Conservation (phyloP, 208 protist genomes). For the Crithidia thermophila region DNA sequence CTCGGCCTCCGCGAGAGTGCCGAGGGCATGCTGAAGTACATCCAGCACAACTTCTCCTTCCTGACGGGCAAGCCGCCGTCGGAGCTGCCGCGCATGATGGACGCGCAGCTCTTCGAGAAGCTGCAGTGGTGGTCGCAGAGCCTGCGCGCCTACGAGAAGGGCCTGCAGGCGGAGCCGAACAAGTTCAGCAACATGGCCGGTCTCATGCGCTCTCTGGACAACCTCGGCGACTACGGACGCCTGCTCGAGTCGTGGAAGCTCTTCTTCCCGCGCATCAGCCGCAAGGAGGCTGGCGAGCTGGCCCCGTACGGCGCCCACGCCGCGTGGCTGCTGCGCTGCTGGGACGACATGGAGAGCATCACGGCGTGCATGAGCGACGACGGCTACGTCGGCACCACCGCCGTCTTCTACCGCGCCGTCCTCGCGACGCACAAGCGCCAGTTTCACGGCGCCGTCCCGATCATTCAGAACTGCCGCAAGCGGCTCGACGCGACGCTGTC, state of each 20-base stretch:
- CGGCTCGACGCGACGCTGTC: constrained; percentile 95
- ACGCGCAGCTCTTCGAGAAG: constrained; percentile 95
- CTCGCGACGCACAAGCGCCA: constrained; percentile 72
- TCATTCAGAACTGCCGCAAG: constrained; percentile 92
- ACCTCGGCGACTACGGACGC: constrained; percentile 94
- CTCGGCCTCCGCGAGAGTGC: constrained; percentile 98
- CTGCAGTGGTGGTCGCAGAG: constrained; percentile 99
- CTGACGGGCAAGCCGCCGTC: constrained; percentile 70
- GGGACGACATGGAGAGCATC: constrained; percentile 94
- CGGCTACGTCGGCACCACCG: constrained; percentile 88
- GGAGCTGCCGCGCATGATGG: constrained; percentile 84
- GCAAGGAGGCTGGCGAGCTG: constrained; percentile 84
- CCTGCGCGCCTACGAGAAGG: constrained; percentile 84
- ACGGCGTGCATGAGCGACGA: constrained; percentile 88
- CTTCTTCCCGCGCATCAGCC: constrained; percentile 58
- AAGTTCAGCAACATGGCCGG: constrained; percentile 93
- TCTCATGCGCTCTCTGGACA: constrained; percentile 97
- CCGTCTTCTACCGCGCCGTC: constrained; percentile 93
- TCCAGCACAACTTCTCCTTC: constrained; percentile 90
- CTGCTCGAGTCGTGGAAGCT: constrained; percentile 85
- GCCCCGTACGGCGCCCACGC: constrained; percentile 95
- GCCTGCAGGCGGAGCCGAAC: constrained; percentile 81
- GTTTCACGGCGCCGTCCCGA: constrained; percentile 83
- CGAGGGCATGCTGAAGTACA: constrained; percentile 96
- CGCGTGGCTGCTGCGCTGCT: constrained; percentile 95